Conservation (phyloP, 805 yeast species). For the Clavispora carvajalis region DNA sequence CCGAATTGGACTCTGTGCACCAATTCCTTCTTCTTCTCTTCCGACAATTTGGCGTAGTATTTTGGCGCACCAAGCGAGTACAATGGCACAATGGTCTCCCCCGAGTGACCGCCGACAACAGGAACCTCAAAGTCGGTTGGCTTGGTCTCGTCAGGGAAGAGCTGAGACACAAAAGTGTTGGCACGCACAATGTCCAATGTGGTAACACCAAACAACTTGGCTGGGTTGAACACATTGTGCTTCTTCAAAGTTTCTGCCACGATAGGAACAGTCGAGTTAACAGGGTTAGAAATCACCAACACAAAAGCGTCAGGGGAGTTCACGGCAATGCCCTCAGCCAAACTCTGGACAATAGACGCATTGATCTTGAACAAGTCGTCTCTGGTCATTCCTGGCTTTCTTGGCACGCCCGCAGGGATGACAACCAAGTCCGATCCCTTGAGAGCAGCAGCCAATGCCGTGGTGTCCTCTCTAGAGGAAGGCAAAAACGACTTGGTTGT, state of each 20-base stretch:
- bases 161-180: slow-evolving; percentile 67
- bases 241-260: slow-evolving; percentile 74
- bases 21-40: slow-evolving; percentile 30
- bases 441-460: slow-evolving; percentile 42
- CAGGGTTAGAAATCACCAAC: slow-evolving; percentile 86
- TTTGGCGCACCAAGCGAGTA: slow-evolving; percentile 44
- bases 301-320: slow-evolving; percentile 71
- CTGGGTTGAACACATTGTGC: slow-evolving; percentile 63
- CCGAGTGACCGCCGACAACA: slow-evolving; percentile 93
- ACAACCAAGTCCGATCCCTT: slow-evolving; percentile 44
- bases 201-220: slow-evolving; percentile 80
- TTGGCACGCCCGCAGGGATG: slow-evolving; percentile 85
- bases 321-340: slow-evolving; percentile 71
- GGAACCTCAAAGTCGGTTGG: slow-evolving; percentile 57
- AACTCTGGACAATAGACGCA: slow-evolving; percentile 70
- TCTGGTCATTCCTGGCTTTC: slow-evolving; percentile 94
- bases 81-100: slow-evolving; percentile 89
- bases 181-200: slow-evolving; percentile 86
- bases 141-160: slow-evolving; percentile 38
- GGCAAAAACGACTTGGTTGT: slow-evolving; percentile 59
- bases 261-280: slow-evolving; percentile 88
- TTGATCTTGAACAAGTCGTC: slow-evolving; percentile 83
- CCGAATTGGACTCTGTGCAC: slow-evolving; percentile 51
- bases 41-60: slow-evolving; percentile 32
- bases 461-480: slow-evolving; percentile 42